These are phyloP conservation scores for Salix suchowensis DNA, from an alignment of 345 rosid species.

Conservation along the genomic window DNA sequence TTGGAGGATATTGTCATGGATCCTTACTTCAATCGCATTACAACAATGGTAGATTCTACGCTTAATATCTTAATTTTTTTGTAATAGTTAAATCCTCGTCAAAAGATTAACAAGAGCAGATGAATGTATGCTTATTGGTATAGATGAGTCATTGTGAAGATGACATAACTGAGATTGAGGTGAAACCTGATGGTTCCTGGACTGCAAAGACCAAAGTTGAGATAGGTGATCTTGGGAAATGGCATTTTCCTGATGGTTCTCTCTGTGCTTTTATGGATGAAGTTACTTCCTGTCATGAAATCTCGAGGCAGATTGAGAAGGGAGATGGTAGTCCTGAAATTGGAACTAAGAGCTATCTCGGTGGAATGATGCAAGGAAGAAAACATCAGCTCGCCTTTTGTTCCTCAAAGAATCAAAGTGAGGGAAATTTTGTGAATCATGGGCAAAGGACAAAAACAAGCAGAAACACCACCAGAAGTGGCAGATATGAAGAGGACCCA, in stretches of 20 bases:
- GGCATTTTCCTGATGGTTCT: slow-evolving; percentile 37
- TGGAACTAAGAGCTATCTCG: slow-evolving; percentile 14
- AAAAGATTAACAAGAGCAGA: not conserved
- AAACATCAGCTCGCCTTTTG: slow-evolving; percentile 3
- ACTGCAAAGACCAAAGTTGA: slow-evolving; percentile 25
- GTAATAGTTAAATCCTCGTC: not conserved
- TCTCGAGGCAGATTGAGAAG: slow-evolving; percentile 4
- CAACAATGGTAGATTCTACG: slow-evolving; percentile 21
- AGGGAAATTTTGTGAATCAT: not conserved
- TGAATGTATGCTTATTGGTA: not conserved
- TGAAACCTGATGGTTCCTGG: slow-evolving; percentile 46
- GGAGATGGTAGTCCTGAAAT: slow-evolving; percentile 8
- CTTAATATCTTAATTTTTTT: not conserved
- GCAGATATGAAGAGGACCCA: slow-evolving; percentile 23
- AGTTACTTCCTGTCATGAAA: slow-evolving; percentile 6
- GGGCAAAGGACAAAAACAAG: slow-evolving; percentile 11
- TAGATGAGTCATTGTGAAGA: slow-evolving; percentile 36
- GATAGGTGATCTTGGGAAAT: slow-evolving; percentile 19
- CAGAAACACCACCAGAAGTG: slow-evolving; percentile 20
- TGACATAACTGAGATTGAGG: slow-evolving; percentile 34
- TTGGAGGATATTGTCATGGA: slow-evolving; percentile 30
- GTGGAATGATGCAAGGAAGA: slow-evolving; percentile 13
- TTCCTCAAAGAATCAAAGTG: slow-evolving; percentile 9
- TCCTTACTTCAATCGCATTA: slow-evolving; percentile 28
- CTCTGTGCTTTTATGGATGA: slow-evolving; percentile 7